These are phyloP conservation scores for Lactifluus hygrophoroides DNA, from an alignment of 768 basidiomycete species.

Conservation along the genomic window DNA sequence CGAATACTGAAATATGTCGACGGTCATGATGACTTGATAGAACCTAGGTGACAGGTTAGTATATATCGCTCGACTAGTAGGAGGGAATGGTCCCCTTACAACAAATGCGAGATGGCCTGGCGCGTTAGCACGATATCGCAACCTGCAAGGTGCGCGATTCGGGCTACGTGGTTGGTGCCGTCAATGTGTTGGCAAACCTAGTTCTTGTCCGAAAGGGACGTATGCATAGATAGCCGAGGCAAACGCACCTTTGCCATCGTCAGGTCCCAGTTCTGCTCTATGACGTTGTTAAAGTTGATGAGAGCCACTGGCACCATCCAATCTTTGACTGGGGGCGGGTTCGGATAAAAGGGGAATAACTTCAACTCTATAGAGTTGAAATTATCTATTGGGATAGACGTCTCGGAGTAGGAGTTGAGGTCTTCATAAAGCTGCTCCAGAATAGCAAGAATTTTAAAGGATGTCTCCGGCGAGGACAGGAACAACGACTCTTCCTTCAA, in stretches of 20 bases:
- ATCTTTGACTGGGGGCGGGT: conserved; percentile 80
- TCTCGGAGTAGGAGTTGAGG: conserved; percentile 94
- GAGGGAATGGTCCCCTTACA: conserved; percentile 43
- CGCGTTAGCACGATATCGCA: conserved; percentile 78
- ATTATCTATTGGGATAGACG: conserved; percentile 81
- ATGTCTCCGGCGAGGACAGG: conserved; percentile 64
- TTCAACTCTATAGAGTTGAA: conserved; percentile 95
- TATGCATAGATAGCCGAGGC: not conserved
- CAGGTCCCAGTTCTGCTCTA: conserved; percentile 93
- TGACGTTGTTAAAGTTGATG: conserved; percentile 69
- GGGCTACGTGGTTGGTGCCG: conserved; percentile 84
- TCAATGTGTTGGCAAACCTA: conserved; percentile 78
- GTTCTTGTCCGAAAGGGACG: not conserved
- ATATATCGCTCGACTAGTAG: not conserved
- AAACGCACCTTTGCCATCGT: conserved; percentile 72
- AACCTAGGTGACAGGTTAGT: conserved; percentile 45
- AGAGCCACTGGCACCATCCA: conserved; percentile 95
- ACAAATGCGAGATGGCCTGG: conserved; percentile 81
- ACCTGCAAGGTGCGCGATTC: conserved; percentile 87
- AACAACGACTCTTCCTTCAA: conserved; percentile 80
- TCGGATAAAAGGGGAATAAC: conserved; percentile 94
- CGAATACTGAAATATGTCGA: conserved; percentile 96
- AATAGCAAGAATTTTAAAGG: conserved; percentile 65
- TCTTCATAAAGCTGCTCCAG: conserved; percentile 97
- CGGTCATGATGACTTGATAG: conserved; percentile 93